phyloP scores from a whole-genome alignment of 2,329 filamentous ascomycete genomes.

The Ascochyta rabiei region DNA sequence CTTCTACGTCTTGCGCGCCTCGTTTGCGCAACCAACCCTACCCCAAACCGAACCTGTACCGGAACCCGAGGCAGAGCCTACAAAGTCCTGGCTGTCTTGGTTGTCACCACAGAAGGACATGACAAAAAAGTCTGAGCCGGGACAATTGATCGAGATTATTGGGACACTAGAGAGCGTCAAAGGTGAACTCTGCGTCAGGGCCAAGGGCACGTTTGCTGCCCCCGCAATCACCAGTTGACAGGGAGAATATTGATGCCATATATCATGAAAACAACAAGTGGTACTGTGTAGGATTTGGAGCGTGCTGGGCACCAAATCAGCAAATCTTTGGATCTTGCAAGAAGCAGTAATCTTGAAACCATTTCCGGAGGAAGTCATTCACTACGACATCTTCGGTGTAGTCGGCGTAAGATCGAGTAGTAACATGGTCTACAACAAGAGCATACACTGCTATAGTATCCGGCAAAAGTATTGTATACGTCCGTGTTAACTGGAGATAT shows the following conservation, averaged over 20 bases:
- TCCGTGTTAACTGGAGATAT: too few relatives aligned
- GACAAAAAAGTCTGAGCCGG: conserved; percentile 52
- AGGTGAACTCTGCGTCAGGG: conserved; percentile 65
- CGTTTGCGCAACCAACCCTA: conserved; percentile 43
- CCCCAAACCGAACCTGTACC: conserved; percentile 32
- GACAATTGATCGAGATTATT: conserved; percentile 54
- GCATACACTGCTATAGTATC: not conserved
- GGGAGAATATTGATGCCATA: not conserved
- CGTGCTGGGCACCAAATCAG: not conserved
- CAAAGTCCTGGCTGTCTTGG: conserved; percentile 40
- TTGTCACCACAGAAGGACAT: conserved; percentile 45
- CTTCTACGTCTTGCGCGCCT: conserved; percentile 68
- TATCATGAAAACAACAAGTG: not conserved
- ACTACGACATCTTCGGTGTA: not conserved
- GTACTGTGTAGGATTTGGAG: not conserved
- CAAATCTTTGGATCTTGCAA: not conserved
- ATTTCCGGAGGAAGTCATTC: too few relatives aligned
- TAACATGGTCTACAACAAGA: not conserved
- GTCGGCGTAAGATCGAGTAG: not conserved
- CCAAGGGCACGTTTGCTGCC: conserved; percentile 46
- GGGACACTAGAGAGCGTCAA: conserved; percentile 61
- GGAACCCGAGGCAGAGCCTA: conserved; percentile 30
- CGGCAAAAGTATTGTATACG: too few relatives aligned
- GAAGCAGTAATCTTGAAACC: not conserved
- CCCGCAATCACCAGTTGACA: conserved; percentile 8